Evolutionary conservation across 2,329 filamentous ascomycete genomes (phyloP), one percentile per base, ranked within the genome.

Genomic region (Xylariaceae sp.): DNA sequence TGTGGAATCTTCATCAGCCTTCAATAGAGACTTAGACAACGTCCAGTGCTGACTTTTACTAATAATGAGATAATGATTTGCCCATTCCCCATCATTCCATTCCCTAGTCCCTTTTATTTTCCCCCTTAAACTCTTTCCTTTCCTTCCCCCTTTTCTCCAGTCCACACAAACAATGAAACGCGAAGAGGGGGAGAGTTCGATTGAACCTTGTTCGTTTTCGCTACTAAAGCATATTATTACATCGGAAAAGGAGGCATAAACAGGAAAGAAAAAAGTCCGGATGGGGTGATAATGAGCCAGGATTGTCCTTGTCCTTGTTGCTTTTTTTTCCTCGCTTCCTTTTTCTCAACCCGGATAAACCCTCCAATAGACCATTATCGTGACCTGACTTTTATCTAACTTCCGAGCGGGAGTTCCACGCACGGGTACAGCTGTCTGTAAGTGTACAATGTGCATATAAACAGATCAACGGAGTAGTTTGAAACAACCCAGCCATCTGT

Each of bases 181-280:
- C 19, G 19, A 19, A 19, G 19, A 19, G 19, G 19, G 19, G 19
- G 19, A 19, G 19, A 19, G 19, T 19, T 19, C 19, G 19, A 19
- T 2, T 19, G 19, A 19, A 19, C 19, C 19, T 19, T 19, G 19
- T 19, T 19, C 19, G 19, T 19, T 19, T 19, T 19, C 19, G 19
- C 19, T 19, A 41, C n/a, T 29, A 41, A 39, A 32, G 35, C 49
- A 49, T 47, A 51, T 50, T 55, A 47, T 62, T 61, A 61, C 58
- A 61, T 61, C 40, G 43, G 55, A 29, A 39, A 55, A 34, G 51
- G 55, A 54, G 19, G 19, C 19, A 19, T 19, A 19, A 19, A 19
- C 19, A 53, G 39, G 3, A 51, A 49, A 53, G 48, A 35, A 32
- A 43, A 34, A 42, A 50, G 31, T 6, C 26, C 12, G n/a, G 46